Base-by-base conservation (phyloP, 2,329 filamentous ascomycete genomes). In the Colletotrichum sidae region DNA sequence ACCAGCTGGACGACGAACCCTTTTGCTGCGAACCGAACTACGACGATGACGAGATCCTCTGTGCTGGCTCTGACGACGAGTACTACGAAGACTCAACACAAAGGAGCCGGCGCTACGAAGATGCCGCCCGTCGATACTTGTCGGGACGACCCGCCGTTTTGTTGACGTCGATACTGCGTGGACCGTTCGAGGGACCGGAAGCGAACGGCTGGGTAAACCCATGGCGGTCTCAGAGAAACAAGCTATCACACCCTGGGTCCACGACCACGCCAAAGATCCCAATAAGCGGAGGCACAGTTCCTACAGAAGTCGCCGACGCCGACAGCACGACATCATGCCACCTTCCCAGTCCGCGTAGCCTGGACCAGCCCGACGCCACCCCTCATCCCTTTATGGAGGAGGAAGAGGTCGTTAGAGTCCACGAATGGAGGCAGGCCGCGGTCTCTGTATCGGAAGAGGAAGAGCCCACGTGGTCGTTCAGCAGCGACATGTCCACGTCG, bases 161-260 rank as follows among this genome's bases (percentile, higher is more conserved):
- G 3, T 73, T 89, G 3, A 90, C 90, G 11, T 85, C 90, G 7
- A 76, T 78, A 6, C 78, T 92, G 3, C 82, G 78, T 65, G 90
- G 90, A 0, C 90, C 90, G 0, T 90, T 92, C 68, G 80, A 83
- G 49, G 63, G 63, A 11, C 58, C 63, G 37, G 52, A 57, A 10
- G 58, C 63, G 38, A 74, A 70, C 59, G 82, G 82, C 25, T 88
- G 85, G 85, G 70, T 73, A 38, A 86, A 87, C 67, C 85, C 85
- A 12, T 87, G 85, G 85, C 71, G 75, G 46, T 78, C 80, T 25
- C 25, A 25, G 25, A 25, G 9, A 73, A 63, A 37, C 66, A 60
- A 34, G 46, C 73, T 69, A 55, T 54, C 34, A 15, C 41, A 54
- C 37, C n/a, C 34, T 17, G 37, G 2, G 15, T 15, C 37, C 17